Conservation (phyloP, 352 stramenopile species). For the Pythium oligandrum region DNA sequence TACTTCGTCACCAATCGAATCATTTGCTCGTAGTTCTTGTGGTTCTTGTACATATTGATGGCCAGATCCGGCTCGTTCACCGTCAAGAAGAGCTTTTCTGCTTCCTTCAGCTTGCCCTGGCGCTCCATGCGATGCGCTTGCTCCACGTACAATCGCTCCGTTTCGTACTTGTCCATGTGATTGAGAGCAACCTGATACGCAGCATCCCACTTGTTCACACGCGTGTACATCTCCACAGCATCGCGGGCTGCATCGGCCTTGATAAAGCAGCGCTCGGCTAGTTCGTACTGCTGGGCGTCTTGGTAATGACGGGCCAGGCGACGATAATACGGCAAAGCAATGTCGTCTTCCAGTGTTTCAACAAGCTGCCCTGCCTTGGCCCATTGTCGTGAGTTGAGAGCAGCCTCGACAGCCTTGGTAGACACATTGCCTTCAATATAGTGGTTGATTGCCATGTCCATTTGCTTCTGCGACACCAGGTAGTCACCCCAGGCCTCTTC, state of each 20-base stretch:
- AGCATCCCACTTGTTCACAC: constrained; percentile 89
- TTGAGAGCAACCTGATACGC: constrained; percentile 91
- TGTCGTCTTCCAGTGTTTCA: constrained; percentile 86
- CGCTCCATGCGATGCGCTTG: constrained; percentile 90
- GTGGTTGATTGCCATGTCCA: constrained; percentile 96
- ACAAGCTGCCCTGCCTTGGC: constrained; percentile 90
- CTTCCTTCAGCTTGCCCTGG: constrained; percentile 89
- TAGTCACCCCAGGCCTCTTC: constrained; percentile 94
- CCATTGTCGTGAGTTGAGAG: constrained; percentile 92
- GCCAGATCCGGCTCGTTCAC: constrained; percentile 91
- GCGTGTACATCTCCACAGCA: constrained; percentile 94
- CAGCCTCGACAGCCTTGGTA: constrained; percentile 90
- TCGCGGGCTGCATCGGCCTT: constrained; percentile 85
- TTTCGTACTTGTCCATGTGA: constrained; percentile 92
- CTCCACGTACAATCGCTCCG: constrained; percentile 89
- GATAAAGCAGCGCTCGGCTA: constrained; percentile 92
- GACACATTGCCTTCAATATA: constrained; percentile 94
- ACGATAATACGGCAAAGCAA: constrained; percentile 88
- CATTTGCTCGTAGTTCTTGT: constrained; percentile 95
- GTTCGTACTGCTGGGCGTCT: constrained; percentile 74
- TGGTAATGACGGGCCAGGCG: constrained; percentile 90
- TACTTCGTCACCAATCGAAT: constrained; percentile 92
- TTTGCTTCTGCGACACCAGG: constrained; percentile 90
- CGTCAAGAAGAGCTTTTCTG: constrained; percentile 91
- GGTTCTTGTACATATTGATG: constrained; percentile 97